Conservation (phyloP, 2,329 filamentous ascomycete species). For the Fusarium mangiferae region DNA sequence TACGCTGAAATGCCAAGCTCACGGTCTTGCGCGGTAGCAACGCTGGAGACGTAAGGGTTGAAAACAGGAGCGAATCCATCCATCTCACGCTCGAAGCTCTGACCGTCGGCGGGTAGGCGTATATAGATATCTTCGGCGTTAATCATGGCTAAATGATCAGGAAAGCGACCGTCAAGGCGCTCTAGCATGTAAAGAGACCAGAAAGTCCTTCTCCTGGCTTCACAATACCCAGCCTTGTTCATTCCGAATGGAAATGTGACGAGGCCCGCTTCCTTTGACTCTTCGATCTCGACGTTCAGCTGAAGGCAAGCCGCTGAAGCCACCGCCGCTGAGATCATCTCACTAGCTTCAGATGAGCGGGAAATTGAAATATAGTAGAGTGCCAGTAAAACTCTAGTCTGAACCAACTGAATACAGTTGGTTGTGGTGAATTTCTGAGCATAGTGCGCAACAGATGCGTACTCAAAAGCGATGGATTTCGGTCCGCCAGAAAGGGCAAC, state of each 20-base stretch:
- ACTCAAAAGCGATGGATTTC: conserved; percentile 52
- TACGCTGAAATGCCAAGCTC: conserved; percentile 66
- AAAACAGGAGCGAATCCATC: conserved; percentile 70
- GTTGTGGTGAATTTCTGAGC: conserved; percentile 53
- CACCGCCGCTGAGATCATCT: conserved; percentile 71
- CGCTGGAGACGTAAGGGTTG: conserved; percentile 55
- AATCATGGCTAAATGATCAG: conserved; percentile 64
- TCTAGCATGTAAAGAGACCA: conserved; percentile 79
- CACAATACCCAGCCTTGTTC: conserved; percentile 66
- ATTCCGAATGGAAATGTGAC: conserved; percentile 66
- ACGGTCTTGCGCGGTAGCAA: conserved; percentile 37
- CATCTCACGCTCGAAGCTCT: conserved; percentile 69
- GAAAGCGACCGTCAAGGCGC: conserved; percentile 70
- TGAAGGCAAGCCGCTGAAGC: conserved; percentile 68
- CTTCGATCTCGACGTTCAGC: conserved; percentile 70
- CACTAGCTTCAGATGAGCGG: conserved; percentile 69
- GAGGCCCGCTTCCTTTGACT: conserved; percentile 53
- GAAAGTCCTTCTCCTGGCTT: conserved; percentile 76
- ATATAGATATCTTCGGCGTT: conserved; percentile 73
- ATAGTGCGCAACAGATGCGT: conserved; percentile 65
- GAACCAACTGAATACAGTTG: conserved; percentile 68
- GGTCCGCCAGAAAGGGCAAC: conserved; percentile 53
- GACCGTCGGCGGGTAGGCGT: conserved; percentile 70
- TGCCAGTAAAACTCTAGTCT: conserved; percentile 73
- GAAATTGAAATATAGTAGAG: conserved; percentile 73